Conservation (phyloP, 306 rosid genomes). For the Alnus rubra region DNA sequence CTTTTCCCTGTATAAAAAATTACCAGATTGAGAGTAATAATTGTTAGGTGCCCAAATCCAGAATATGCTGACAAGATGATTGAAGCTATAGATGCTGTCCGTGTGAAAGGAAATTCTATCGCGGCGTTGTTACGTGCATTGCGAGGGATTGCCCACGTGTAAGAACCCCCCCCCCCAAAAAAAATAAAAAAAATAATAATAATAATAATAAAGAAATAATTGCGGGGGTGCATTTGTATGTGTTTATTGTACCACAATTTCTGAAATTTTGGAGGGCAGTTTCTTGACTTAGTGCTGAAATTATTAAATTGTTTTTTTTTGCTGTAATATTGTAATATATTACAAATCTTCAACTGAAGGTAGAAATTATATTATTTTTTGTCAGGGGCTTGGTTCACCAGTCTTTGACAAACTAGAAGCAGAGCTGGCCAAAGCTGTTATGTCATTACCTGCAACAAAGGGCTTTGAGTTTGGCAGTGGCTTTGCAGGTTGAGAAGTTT, state of each 20-base stretch:
- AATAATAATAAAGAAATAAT: no score
- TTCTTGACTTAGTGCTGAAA: background rate
- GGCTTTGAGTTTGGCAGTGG: constrained; percentile 96
- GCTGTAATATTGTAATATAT: background rate
- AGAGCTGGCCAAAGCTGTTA: constrained; percentile 82
- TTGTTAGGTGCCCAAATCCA: constrained; percentile 92
- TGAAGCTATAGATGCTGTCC: constrained; percentile 77
- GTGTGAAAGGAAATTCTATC: constrained; percentile 87
- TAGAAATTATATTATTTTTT: constrained; percentile 30
- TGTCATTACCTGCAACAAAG: constrained; percentile 98
- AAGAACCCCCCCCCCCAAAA: constrained; percentile 17
- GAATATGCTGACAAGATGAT: constrained; percentile 98
- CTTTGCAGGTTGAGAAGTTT: constrained; percentile 69
- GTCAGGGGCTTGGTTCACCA: constrained; percentile 97
- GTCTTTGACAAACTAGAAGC: constrained; percentile 99
- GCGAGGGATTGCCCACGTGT: constrained; percentile 90
- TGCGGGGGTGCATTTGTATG: background rate
- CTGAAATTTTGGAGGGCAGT: background rate
- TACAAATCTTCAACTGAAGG: constrained; percentile 16
- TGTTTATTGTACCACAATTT: background rate
- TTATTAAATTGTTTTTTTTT: background rate
- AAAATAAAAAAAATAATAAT: no score
- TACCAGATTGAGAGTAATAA: constrained; percentile 88
- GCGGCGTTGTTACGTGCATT: constrained; percentile 92
- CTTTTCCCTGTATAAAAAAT: constrained; percentile 7